phyloP scores from a whole-genome alignment of 2,329 filamentous ascomycete genomes.

The Xylariales sp. region DNA sequence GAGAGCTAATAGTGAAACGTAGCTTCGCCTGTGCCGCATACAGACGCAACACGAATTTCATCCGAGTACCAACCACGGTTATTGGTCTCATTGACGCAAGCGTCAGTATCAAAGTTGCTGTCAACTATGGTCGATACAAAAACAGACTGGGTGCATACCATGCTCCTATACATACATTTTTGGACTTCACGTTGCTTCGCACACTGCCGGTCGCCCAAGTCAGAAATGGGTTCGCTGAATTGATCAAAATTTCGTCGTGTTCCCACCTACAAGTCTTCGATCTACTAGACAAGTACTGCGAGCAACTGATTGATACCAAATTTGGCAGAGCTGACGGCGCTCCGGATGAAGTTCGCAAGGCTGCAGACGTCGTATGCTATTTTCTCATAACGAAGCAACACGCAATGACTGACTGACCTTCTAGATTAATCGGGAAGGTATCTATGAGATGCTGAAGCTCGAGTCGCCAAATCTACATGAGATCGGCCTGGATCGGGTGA shows the following conservation, averaged over 20 bases:
- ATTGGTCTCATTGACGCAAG: slow-evolving; percentile 73
- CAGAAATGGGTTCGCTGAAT: slow-evolving; percentile 68
- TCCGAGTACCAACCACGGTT: slow-evolving; percentile 68
- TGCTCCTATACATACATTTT: slow-evolving; percentile 66
- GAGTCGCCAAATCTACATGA: slow-evolving; percentile 71
- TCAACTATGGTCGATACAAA: slow-evolving; percentile 74
- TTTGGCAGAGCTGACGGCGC: slow-evolving; percentile 60
- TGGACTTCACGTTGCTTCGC: slow-evolving; percentile 69
- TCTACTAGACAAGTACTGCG: slow-evolving; percentile 64
- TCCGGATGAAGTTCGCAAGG: slow-evolving; percentile 49
- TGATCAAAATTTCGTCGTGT: slow-evolving; percentile 73
- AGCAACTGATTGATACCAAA: slow-evolving; percentile 59
- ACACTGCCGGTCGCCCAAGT: slow-evolving; percentile 64
- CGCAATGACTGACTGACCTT: background rate
- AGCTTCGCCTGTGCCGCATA: slow-evolving; percentile 69
- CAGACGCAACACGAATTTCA: slow-evolving; percentile 68
- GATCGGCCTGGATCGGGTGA: slow-evolving; percentile 66
- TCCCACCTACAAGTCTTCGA: slow-evolving; percentile 63
- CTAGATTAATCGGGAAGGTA: slow-evolving; percentile 63
- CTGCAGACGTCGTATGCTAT: slow-evolving; percentile 45
- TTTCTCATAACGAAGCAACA: background rate
- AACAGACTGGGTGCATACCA: slow-evolving; percentile 71
- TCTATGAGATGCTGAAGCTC: slow-evolving; percentile 68
- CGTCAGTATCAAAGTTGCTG: slow-evolving; percentile 73
- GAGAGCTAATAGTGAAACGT: slow-evolving; percentile 11